Base-by-base conservation (phyloP, 2,329 filamentous ascomycete species). In the Pseudocercospora musae region DNA sequence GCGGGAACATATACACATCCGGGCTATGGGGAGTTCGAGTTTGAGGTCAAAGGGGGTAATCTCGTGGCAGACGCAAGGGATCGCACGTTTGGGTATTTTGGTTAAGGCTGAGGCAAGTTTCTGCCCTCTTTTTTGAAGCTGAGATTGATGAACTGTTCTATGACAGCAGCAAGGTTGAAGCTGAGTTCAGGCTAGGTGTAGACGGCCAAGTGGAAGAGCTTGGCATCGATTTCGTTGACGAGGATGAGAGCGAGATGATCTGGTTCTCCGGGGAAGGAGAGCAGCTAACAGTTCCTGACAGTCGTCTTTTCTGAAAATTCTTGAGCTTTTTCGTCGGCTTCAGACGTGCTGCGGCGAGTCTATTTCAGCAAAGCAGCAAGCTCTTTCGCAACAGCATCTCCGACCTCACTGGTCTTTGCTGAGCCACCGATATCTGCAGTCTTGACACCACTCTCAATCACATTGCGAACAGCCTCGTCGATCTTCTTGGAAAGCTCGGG, bases 341-440 rank as follows among this genome's bases (percentile, higher is more conserved):
- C n/a, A n/a, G n/a, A n/a, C n/a, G n/a, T n/a, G n/a, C n/a, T n/a
- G n/a, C n/a, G n/a, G n/a, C n/a, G n/a, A 8, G n/a, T 40, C 11
- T 60, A 63, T 29, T 60, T 63, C 20, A 63, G 62, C 20, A 63
- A 54, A 20, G 62, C 29, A 18, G 53, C 82, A 62, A 96, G 79
- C 81, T 96, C 88, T 53, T 84, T 84, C 1, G 88, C 87, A 66
- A 97, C 83, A 1, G 90, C 91, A 77, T 97, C 90, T 63, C 92
- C 92, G n/a, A 91, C 89, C 72, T 95, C 87, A 49, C 78, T 81
- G 4, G 94, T 98, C 66, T 82, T 86, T 10, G 87, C 82, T 58
- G 78, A 85, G 62, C 95, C 94, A 53, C 91, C 92, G 69, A 98
- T 90, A 75, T 98, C 94, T 75, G 85, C 89, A 15, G 94, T 97